These are phyloP conservation scores for Salvia sclarea DNA, from an alignment of 305 asterid species.

Conservation along the genomic window DNA sequence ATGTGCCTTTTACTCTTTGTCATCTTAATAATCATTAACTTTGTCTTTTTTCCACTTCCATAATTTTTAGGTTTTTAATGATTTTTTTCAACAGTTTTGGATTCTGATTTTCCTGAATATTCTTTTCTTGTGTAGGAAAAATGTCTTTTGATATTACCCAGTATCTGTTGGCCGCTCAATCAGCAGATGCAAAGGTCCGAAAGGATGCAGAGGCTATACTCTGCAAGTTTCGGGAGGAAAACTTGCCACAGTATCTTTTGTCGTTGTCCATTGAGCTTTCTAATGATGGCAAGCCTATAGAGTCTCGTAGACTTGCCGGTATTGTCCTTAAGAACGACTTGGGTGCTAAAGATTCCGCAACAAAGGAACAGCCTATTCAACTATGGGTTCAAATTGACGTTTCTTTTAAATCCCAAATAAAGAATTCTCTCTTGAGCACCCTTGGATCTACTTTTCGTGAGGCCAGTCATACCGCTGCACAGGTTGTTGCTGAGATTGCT, in stretches of 20 bases:
- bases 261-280: slow-evolving; percentile 81
- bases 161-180: slow-evolving; percentile 81
- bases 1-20: slow-evolving; percentile 6
- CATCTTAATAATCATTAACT: neutral
- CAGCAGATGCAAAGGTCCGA: slow-evolving; percentile 73
- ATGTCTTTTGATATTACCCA: slow-evolving; percentile 86
- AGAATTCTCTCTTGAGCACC: slow-evolving; percentile 59
- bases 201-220: slow-evolving; percentile 68
- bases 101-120: neutral
- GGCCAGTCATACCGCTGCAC: slow-evolving; percentile 83
- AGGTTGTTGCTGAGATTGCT: slow-evolving; percentile 90
- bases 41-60: neutral
- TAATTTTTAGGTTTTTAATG: neutral
- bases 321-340: slow-evolving; percentile 78
- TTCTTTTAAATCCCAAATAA: slow-evolving; percentile 67
- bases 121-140: slow-evolving; percentile 36
- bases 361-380: slow-evolving; percentile 62
- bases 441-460: slow-evolving; percentile 67
- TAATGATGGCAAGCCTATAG: slow-evolving; percentile 71
- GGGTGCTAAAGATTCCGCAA: slow-evolving; percentile 77
- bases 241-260: slow-evolving; percentile 69
- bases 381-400: slow-evolving; percentile 69
- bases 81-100: neutral
- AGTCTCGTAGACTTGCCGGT: slow-evolving; percentile 90
- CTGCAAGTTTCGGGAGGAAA: slow-evolving; percentile 69